These are phyloP conservation scores for Candida gorgasii DNA, from an alignment of 805 yeast genomes.

Conservation along the genomic window DNA sequence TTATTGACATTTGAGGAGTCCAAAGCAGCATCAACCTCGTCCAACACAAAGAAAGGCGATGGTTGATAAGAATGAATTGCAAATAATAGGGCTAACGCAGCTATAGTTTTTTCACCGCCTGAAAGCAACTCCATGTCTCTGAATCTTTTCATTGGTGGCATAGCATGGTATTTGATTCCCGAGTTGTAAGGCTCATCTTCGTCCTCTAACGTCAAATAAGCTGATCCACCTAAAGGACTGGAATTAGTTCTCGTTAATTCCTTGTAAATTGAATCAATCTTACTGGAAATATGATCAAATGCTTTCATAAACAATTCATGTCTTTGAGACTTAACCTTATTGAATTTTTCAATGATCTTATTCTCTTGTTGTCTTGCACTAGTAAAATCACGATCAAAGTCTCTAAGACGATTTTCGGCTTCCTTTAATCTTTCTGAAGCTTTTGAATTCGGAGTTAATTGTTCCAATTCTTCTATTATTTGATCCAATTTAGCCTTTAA, in stretches of 20 bases:
- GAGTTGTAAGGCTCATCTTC: slow-evolving; percentile 85
- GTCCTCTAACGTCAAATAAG: slow-evolving; percentile 81
- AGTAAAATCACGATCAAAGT: slow-evolving; percentile 64
- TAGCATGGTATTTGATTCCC: slow-evolving; percentile 88
- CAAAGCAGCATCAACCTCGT: slow-evolving; percentile 97
- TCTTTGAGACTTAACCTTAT: slow-evolving; percentile 59
- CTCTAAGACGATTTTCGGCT: slow-evolving; percentile 59
- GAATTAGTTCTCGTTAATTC: slow-evolving; percentile 75
- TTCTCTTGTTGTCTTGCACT: slow-evolving; percentile 62
- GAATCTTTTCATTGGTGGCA: slow-evolving; percentile 94
- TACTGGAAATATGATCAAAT: slow-evolving; percentile 69
- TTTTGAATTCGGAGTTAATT: slow-evolving; percentile 75
- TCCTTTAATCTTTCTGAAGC: slow-evolving; percentile 76
- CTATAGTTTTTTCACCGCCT: slow-evolving; percentile 97
- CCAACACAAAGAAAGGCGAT: slow-evolving; percentile 92
- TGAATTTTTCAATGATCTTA: slow-evolving; percentile 54
- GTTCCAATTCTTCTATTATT: slow-evolving; percentile 39
- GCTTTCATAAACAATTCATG: slow-evolving; percentile 67
- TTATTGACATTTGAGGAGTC: slow-evolving; percentile 85
- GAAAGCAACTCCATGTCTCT: slow-evolving; percentile 89
- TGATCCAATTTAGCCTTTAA: slow-evolving; percentile 33
- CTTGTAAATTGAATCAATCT: slow-evolving; percentile 76
- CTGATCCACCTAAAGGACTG: slow-evolving; percentile 89
- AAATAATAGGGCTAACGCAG: slow-evolving; percentile 89
- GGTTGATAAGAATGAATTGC: slow-evolving; percentile 90